phyloP scores from a whole-genome alignment of 495 filamentous ascomycete species.

The Tricharina praecox region DNA sequence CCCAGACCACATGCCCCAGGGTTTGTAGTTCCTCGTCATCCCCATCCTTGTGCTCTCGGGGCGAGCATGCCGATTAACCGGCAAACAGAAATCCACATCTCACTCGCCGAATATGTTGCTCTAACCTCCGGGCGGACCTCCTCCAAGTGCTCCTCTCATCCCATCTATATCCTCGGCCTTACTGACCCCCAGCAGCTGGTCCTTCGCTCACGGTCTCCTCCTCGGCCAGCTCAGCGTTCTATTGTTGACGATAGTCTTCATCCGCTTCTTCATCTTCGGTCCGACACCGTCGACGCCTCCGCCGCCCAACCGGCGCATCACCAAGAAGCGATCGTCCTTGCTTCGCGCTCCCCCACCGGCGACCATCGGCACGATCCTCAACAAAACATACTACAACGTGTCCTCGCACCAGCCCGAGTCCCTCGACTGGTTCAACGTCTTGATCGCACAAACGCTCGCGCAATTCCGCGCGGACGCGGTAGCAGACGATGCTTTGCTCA shows the following conservation, averaged over 20 bases:
- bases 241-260: constrained; percentile 78
- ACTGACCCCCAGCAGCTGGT: constrained; percentile 41
- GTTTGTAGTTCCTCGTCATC: not conserved
- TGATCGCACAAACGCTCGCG: constrained; percentile 90
- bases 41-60: not conserved
- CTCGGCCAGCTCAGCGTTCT: constrained; percentile 85
- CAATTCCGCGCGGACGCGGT: constrained; percentile 83
- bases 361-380: constrained; percentile 78
- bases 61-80: too few species aligned
- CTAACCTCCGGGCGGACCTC: constrained; percentile 22
- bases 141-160: constrained; percentile 8
- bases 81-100: constrained; percentile 25
- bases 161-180: not conserved
- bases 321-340: constrained; percentile 60
- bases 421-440: constrained; percentile 98
- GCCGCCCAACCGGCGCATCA: constrained; percentile 35
- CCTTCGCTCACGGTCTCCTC: constrained; percentile 85
- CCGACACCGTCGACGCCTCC: constrained; percentile 47
- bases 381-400: constrained; percentile 96
- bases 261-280: constrained; percentile 99
- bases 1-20: constrained; percentile 20
- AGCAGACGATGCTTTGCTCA: constrained; percentile 81
- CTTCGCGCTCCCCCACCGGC: constrained; percentile 47
- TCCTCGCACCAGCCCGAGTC: constrained; percentile 92
- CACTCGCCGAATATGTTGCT: constrained; percentile 22